A percentile compares a stretch with the other conserved stretches of the same genome.
Conservation (phyloP, 164 flowering plant genomes). For the Tinospora cordifolia region DNA sequence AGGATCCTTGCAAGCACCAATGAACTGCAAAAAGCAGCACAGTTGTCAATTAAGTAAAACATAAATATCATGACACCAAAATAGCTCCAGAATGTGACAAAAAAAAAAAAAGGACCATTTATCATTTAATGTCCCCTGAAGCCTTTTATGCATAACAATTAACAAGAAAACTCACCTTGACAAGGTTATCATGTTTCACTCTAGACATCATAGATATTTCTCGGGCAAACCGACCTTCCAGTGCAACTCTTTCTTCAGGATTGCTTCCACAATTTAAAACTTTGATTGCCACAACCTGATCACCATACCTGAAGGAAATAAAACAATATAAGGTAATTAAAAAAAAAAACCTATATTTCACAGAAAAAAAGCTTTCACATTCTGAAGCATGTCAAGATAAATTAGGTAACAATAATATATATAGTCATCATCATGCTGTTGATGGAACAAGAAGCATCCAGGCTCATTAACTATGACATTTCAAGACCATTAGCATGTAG, state of each 20-base stretch:
- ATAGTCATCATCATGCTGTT: neutral
- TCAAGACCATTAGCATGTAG: neutral
- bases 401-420: neutral
- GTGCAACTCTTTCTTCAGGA: conserved; percentile 54
- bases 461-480: neutral
- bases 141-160: neutral
- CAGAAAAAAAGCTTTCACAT: neutral
- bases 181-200: conserved; percentile 85
- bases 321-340: conserved; percentile 4
- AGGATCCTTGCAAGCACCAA: conserved; percentile 94
- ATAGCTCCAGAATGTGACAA: neutral
- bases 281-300: conserved; percentile 74
- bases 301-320: conserved; percentile 47
- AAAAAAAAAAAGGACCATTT: neutral
- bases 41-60: neutral
- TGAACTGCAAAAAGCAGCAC: conserved; percentile 46
- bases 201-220: conserved; percentile 91
- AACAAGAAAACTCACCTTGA: conserved; percentile 44
- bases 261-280: conserved; percentile 68
- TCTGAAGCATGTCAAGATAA: neutral
- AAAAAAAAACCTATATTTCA: neutral
- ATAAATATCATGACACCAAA: conserved; percentile 3
- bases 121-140: neutral
- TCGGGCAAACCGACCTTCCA: conserved; percentile 72
- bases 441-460: too few species aligned